A percentile compares a stretch with the other conserved stretches of the same genome.
Conservation (phyloP, 2,329 filamentous ascomycete genomes). For the Chaetomiaceae sp. region DNA sequence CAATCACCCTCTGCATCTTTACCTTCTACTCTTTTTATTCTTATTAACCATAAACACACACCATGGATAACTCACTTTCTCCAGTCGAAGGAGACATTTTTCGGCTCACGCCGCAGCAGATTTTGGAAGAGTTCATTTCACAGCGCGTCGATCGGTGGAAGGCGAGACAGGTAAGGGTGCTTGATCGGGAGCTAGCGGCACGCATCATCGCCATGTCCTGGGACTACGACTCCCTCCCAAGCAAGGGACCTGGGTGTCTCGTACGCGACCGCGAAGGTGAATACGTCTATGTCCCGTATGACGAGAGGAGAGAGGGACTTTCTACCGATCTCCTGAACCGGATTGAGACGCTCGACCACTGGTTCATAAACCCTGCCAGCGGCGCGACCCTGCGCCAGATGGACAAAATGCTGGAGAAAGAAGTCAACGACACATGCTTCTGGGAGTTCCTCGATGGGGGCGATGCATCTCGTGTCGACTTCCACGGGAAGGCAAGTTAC, state of each 20-base stretch:
- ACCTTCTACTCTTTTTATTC: neutral
- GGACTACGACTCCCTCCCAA: neutral
- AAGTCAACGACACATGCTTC: constrained; percentile 18
- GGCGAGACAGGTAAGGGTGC: neutral
- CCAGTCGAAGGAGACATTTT: neutral
- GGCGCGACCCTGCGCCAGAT: neutral
- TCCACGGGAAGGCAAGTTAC: constrained; percentile 21
- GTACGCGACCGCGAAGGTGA: neutral
- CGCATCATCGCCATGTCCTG: neutral
- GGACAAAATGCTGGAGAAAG: constrained; percentile 16
- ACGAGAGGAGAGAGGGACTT: neutral
- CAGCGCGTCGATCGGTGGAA: constrained; percentile 9
- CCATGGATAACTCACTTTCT: neutral
- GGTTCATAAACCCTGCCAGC: neutral
- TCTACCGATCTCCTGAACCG: neutral
- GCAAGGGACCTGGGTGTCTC: constrained; percentile 6
- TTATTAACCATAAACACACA: neutral
- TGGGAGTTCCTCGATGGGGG: constrained; percentile 13
- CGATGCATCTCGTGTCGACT: neutral
- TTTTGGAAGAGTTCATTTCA: constrained; percentile 9
- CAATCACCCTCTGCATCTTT: too few species aligned
- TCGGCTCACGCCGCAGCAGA: neutral
- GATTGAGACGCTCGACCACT: neutral
- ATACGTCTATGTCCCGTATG: constrained; percentile 10
- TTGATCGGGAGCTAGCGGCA: neutral